Evolutionary conservation across 202 grass and related monocot genomes (phyloP), one percentile per base, ranked within the genome.

Genomic region (Carex sylvatica): DNA sequence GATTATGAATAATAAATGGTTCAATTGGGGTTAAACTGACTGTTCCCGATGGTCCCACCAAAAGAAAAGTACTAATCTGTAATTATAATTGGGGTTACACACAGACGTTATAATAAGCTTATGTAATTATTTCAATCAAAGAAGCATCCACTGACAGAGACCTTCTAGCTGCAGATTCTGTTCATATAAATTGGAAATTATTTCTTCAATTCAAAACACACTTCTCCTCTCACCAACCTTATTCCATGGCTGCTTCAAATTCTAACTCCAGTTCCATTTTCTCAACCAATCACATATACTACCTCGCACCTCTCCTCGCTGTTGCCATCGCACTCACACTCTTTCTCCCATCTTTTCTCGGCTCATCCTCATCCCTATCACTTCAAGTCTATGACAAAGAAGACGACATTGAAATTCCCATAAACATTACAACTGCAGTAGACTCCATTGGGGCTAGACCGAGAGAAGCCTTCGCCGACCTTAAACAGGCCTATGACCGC

Each of bases 291-390:
- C 80, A 82, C 80, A 82, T 82, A 49, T 82, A 82, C 80, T 82
- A 70, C 61, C 42, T 82, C 2, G 80, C 80, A 51, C 80, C 80
- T 18, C 80, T 78, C 60, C 61, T 83, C 33, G n/a, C 68, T 12
- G 24, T 40, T 5, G 60, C 51, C 6, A 81, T 87, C 42, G 58
- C 70, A 20, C 70, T 65, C 69, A 59, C 85, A 5, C 26, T 76
- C 82, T 76, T 84, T 78, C 46, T 77, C 74, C 80, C 80, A 36
- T 67, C 74, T 5, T 82, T 87, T 66, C 68, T 87, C 70, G n/a
- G 80, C 69, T 33, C 84, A 24, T 13, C 75, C 35, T 26, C 3
- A 6, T 15, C 5, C 42, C 70, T 2, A 3, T 15, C 5, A 28
- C 70, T 4, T 5, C 6, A 14, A 73, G 14, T 9, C 46, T 46